Evolutionary conservation across 192 early-diverging fungal genomes (phyloP).

Genomic region (Coemansia sp.): DNA sequence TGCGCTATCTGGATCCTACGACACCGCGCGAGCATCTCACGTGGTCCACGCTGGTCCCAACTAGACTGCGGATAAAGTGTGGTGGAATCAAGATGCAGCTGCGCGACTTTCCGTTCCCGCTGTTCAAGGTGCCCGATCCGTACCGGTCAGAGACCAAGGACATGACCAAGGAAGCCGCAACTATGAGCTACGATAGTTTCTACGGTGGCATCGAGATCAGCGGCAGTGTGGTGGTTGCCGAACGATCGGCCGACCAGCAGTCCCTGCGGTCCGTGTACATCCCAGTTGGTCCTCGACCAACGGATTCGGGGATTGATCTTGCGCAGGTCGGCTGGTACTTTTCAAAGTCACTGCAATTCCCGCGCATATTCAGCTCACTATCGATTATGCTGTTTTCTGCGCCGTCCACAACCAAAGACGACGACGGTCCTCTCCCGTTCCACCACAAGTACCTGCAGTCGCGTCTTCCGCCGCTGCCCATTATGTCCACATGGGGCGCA

Average conservation of each 20-base stretch:
- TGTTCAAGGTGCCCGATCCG: constrained; percentile 54
- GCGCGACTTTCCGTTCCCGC: constrained; percentile 56
- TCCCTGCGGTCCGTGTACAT: constrained; percentile 48
- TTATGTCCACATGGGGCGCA: constrained; percentile 55
- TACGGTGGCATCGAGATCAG: constrained; percentile 47
- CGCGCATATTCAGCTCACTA: constrained; percentile 43
- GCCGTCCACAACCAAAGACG: constrained; percentile 7
- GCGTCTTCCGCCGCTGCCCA: constrained; percentile 35
- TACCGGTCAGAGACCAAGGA: constrained; percentile 26
- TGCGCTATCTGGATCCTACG: constrained; percentile 52
- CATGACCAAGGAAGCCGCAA: neutral
- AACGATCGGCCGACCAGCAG: constrained; percentile 38
- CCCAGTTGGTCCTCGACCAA: constrained; percentile 40
- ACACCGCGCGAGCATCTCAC: constrained; percentile 47
- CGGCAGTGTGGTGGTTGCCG: constrained; percentile 45
- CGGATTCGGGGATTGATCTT: constrained; percentile 25
- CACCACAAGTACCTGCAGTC: constrained; percentile 20
- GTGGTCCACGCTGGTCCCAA: constrained; percentile 52
- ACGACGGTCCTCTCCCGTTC: constrained; percentile 7
- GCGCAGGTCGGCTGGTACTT: constrained; percentile 44
- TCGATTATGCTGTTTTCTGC: constrained; percentile 50
- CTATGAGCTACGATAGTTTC: constrained; percentile 44
- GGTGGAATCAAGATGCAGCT: constrained; percentile 51
- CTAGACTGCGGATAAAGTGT: constrained; percentile 47
- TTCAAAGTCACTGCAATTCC: constrained; percentile 52